A percentile compares a stretch with the other conserved stretches of the same genome.
Evolutionary conservation across 306 rosid genomes (phyloP).

Genomic region (Cucurbita ficifolia): DNA sequence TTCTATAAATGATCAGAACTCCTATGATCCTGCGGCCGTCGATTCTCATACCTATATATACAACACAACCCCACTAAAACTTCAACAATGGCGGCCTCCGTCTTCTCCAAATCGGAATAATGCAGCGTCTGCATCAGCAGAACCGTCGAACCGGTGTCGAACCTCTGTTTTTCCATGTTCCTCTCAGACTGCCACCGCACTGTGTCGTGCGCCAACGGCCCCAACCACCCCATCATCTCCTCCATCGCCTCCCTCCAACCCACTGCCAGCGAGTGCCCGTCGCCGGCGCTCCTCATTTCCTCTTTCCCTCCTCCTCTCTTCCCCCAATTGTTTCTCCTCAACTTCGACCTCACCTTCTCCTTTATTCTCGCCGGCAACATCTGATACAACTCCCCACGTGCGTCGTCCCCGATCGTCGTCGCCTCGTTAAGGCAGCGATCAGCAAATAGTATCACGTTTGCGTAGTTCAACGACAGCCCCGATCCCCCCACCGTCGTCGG

Average conservation of each 20-base stretch:
- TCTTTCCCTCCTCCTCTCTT: slow-evolving; percentile 17
- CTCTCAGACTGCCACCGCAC: slow-evolving; percentile 50
- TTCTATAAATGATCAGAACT: not conserved
- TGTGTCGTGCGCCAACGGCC: slow-evolving; percentile 49
- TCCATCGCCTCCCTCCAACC: slow-evolving; percentile 29
- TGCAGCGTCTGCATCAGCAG: slow-evolving; percentile 56
- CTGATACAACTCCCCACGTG: slow-evolving; percentile 34
- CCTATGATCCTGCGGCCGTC: not conserved
- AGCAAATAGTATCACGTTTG: slow-evolving; percentile 31
- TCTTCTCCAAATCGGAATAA: slow-evolving; percentile 60
- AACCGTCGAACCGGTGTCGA: slow-evolving; percentile 21
- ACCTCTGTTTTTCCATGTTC: slow-evolving; percentile 34
- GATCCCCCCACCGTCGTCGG: slow-evolving; percentile 42
- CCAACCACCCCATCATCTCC: slow-evolving; percentile 48
- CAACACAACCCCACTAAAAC: slow-evolving; percentile 52
- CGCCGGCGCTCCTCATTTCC: slow-evolving; percentile 1
- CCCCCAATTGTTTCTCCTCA: slow-evolving; percentile 12
- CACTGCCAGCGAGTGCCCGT: slow-evolving; percentile 8
- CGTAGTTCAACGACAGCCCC: slow-evolving; percentile 44
- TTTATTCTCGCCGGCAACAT: slow-evolving; percentile 43
- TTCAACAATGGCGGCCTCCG: slow-evolving; percentile 49
- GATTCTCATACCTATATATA: slow-evolving; percentile 26
- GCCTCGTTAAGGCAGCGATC: slow-evolving; percentile 38
- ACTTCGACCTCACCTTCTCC: slow-evolving; percentile 19
- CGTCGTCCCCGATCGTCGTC: slow-evolving; percentile 19